These are phyloP conservation scores for Combretum micranthum DNA, from an alignment of 345 rosid species.

Conservation along the genomic window DNA sequence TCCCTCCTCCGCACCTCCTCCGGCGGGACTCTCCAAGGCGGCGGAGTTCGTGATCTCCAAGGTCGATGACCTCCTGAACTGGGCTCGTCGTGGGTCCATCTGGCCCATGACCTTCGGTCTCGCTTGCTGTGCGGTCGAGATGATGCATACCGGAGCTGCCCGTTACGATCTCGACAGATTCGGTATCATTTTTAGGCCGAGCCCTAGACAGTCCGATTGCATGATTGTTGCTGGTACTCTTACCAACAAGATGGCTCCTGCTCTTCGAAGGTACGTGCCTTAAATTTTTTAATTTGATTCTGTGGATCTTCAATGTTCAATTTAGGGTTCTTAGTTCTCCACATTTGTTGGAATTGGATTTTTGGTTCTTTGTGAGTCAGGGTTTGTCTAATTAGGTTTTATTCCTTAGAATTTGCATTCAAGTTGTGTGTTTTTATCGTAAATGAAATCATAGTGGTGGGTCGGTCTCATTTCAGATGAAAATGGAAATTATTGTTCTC, in stretches of 20 bases:
- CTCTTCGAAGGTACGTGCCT: constrained; percentile 75
- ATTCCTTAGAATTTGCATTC: too few species aligned
- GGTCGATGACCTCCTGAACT: constrained; percentile 90
- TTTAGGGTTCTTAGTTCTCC: constrained; percentile 3
- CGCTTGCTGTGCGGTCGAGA: constrained; percentile 98
- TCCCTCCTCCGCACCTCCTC: constrained; percentile 50
- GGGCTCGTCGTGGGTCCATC: constrained; percentile 92
- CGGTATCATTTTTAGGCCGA: constrained; percentile 91
- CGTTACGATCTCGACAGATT: constrained; percentile 96
- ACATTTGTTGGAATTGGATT: too few species aligned
- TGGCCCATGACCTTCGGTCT: constrained; percentile 99
- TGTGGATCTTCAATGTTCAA: background rate
- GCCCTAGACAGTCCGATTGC: constrained; percentile 97
- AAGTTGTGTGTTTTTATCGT: too few species aligned
- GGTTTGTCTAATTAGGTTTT: too few species aligned
- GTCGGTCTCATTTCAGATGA: too few species aligned
- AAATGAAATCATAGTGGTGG: too few species aligned
- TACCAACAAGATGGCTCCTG: constrained; percentile 99
- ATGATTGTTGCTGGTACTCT: constrained; percentile 99
- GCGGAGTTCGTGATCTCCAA: constrained; percentile 92
- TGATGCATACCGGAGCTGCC: constrained; percentile 99
- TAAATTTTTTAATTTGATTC: background rate
- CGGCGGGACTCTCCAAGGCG: constrained; percentile 65
- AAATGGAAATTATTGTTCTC: too few species aligned
- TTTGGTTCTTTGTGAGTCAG: too few species aligned